These are phyloP conservation scores for Coemansia furcata DNA, from an alignment of 192 early-diverging fungal species.

Conservation along the genomic window DNA sequence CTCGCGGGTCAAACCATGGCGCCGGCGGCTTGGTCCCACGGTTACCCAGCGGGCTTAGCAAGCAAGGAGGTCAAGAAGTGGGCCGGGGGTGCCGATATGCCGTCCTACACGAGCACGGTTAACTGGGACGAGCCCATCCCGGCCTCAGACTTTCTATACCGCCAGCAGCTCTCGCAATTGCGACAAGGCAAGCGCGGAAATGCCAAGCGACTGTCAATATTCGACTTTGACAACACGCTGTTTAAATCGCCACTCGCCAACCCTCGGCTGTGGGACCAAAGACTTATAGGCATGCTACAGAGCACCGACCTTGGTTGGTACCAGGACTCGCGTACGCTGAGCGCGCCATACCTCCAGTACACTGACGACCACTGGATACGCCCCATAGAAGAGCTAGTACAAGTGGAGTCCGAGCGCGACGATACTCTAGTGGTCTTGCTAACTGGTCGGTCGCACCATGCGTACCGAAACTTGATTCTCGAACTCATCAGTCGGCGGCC, in stretches of 20 bases:
- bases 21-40: neutral
- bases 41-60: neutral
- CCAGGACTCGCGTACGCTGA: constrained; percentile 59
- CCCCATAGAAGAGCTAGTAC: constrained; percentile 15
- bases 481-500: constrained; percentile 29
- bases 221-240: constrained; percentile 70
- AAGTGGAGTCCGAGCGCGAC: constrained; percentile 9
- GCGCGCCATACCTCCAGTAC: constrained; percentile 43
- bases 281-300: constrained; percentile 54
- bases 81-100: constrained; percentile 7
- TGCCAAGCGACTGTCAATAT: constrained; percentile 46
- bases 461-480: constrained; percentile 46
- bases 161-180: constrained; percentile 38
- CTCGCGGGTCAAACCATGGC: neutral
- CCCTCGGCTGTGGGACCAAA: constrained; percentile 57
- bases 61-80: neutral
- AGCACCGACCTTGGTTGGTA: constrained; percentile 62
- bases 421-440: constrained; percentile 41
- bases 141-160: constrained; percentile 41
- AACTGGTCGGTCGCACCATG: constrained; percentile 49
- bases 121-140: constrained; percentile 37
- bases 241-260: constrained; percentile 63
- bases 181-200: constrained; percentile 22
- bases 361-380: constrained; percentile 32
- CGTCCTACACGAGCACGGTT: constrained; percentile 33